Percentiles rank a stretch among this genome's conserved stretches.
Conservation (phyloP, 2,329 filamentous ascomycete genomes). For the Pestalotiopsis sp. region DNA sequence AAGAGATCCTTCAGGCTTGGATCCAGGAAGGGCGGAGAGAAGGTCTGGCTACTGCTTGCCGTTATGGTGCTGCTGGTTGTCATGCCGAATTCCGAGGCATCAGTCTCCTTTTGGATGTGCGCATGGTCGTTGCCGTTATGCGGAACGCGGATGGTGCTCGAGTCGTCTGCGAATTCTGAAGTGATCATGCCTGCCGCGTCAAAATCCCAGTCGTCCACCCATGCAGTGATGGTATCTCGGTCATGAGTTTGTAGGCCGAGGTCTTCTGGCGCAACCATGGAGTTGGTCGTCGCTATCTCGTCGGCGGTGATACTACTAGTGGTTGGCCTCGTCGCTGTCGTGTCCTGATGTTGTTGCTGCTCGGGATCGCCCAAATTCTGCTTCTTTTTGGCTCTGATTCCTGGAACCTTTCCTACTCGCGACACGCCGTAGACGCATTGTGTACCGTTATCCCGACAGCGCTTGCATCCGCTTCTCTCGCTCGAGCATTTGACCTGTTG, state of each 20-base stretch:
- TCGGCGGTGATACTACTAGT: not conserved
- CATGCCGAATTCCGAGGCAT: not conserved
- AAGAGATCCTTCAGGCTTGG: not conserved
- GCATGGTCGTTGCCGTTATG: not conserved
- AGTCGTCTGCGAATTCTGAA: not conserved
- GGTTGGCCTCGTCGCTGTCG: not conserved
- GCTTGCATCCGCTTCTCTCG: conserved; percentile 11
- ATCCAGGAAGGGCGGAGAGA: not conserved
- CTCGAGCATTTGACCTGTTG: conserved; percentile 17
- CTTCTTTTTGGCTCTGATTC: conserved; percentile 12
- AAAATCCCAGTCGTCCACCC: not conserved
- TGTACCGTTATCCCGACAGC: conserved; percentile 3
- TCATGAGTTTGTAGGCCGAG: not conserved
- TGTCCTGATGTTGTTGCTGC: not conserved
- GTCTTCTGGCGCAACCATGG: not conserved
- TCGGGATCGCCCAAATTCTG: not conserved
- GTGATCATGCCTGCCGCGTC: not conserved
- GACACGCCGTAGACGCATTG: conserved; percentile 12
- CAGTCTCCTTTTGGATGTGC: not conserved
- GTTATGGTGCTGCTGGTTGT: not conserved
- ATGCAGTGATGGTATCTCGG: not conserved
- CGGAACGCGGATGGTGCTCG: not conserved
- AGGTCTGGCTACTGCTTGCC: not conserved
- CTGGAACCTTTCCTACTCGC: conserved; percentile 14
- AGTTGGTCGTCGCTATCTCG: not conserved